Conservation (phyloP, 2,329 filamentous ascomycete genomes). For the Monosporascus sp. region DNA sequence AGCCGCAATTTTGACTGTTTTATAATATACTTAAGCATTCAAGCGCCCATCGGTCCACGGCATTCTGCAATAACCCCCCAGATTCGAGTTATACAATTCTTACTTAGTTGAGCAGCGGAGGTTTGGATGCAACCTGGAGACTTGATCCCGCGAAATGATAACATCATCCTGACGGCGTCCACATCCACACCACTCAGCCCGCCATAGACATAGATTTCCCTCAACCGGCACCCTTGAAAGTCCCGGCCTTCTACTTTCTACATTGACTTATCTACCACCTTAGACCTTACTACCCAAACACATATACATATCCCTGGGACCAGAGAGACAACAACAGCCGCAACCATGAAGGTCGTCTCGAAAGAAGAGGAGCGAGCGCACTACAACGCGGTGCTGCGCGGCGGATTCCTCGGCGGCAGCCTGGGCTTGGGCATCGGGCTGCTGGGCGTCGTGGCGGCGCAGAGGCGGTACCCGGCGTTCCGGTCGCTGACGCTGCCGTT, state of each 20-base stretch:
- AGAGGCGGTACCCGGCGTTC: slow-evolving; percentile 70
- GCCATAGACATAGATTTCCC: too few species aligned
- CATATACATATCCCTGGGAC: neutral
- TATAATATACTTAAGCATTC: too few species aligned
- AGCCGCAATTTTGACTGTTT: too few species aligned
- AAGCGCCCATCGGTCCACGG: too few species aligned
- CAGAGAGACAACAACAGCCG: slow-evolving; percentile 6
- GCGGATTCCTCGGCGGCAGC: slow-evolving; percentile 68
- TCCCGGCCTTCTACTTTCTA: too few species aligned
- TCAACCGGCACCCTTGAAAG: too few species aligned
- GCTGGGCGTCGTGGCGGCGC: slow-evolving; percentile 62
- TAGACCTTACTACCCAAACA: neutral
- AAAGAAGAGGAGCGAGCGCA: slow-evolving; percentile 88
- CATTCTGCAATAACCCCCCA: too few species aligned
- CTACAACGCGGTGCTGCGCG: slow-evolving; percentile 75
- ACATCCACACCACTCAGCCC: neutral
- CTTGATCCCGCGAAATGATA: neutral
- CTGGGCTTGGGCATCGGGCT: slow-evolving; percentile 63
- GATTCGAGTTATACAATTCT: too few species aligned
- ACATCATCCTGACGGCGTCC: neutral
- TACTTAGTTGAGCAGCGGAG: too few species aligned
- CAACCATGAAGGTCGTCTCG: slow-evolving; percentile 86
- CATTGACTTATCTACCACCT: too few species aligned
- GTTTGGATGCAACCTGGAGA: too few species aligned
- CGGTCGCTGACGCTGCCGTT: slow-evolving; percentile 81